These are phyloP conservation scores for Russula sp. DNA, from an alignment of 768 basidiomycete species.

Conservation along the genomic window DNA sequence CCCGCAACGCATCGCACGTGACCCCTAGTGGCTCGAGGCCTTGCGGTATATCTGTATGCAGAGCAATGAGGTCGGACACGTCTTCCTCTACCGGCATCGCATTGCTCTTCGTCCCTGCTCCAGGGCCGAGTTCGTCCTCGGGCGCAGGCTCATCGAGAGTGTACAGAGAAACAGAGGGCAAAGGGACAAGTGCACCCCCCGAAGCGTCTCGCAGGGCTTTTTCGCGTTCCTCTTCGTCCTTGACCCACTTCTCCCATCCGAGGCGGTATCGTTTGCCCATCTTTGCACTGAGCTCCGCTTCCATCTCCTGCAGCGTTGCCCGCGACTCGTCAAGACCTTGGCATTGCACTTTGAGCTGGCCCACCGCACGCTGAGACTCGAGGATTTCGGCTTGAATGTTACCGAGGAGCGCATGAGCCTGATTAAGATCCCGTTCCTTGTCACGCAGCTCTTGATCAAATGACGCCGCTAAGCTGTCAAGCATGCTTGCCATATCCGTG, in stretches of 20 bases:
- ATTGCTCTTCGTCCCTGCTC: constrained; percentile 38
- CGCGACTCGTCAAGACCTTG: constrained; percentile 58
- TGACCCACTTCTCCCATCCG: constrained; percentile 92
- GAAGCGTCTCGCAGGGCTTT: constrained; percentile 54
- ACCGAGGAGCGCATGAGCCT: constrained; percentile 77
- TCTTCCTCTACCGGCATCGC: constrained; percentile 42
- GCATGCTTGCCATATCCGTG: constrained; percentile 76
- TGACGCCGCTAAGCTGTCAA: constrained; percentile 80
- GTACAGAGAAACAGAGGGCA: constrained; percentile 37
- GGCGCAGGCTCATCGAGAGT: constrained; percentile 25
- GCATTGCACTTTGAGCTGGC: constrained; percentile 60
- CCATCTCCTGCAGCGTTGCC: constrained; percentile 50
- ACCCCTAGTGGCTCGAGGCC: constrained; percentile 46
- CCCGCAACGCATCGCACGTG: constrained; percentile 54
- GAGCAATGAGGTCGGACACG: constrained; percentile 51
- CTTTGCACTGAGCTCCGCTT: constrained; percentile 58
- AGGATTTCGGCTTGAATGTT: constrained; percentile 88
- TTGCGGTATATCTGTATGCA: constrained; percentile 52
- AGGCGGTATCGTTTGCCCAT: constrained; percentile 77
- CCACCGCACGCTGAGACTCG: constrained; percentile 72
- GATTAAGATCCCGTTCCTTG: constrained; percentile 85
- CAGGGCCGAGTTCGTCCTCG: constrained; percentile 11
- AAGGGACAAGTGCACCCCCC: constrained; percentile 43
- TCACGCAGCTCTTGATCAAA: constrained; percentile 90
- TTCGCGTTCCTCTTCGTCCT: constrained; percentile 77